Evolutionary conservation across 106 monocot species (phyloP).

Genomic region (Phalaenopsis equestris): DNA sequence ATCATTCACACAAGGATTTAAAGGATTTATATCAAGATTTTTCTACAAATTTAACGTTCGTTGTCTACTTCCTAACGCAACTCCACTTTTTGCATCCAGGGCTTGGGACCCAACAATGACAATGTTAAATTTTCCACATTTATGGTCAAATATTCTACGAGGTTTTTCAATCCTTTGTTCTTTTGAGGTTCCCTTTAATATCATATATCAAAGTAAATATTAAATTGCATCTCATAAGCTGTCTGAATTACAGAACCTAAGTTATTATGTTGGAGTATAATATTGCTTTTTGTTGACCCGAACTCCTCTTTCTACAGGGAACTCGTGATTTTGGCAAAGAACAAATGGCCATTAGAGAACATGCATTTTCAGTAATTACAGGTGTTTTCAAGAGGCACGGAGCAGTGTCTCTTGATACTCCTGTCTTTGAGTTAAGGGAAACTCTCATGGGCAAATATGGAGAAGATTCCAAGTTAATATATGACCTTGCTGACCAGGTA

Average conservation of each 20-base stretch:
- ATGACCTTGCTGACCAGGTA: slow-evolving; percentile 99
- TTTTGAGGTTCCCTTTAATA: background rate
- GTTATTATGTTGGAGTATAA: background rate
- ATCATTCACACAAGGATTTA: no score
- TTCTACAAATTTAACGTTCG: no score
- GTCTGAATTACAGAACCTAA: background rate
- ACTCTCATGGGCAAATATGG: slow-evolving; percentile 99
- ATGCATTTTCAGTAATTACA: slow-evolving; percentile 75
- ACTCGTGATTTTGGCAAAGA: slow-evolving; percentile 97
- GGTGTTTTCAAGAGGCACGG: slow-evolving; percentile 91
- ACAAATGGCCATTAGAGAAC: slow-evolving; percentile 93
- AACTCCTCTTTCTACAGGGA: slow-evolving; percentile 33
- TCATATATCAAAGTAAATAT: background rate
- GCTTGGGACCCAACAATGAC: no score
- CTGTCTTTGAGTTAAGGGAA: slow-evolving; percentile 94
- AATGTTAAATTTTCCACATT: background rate
- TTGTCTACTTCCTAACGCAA: no score
- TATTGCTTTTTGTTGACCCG: background rate
- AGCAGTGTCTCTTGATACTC: slow-evolving; percentile 84
- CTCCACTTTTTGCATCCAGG: no score
- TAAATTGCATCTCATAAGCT: background rate
- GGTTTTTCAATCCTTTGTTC: background rate
- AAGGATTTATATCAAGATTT: no score
- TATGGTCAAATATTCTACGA: background rate
- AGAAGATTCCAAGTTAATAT: slow-evolving; percentile 98